Base-by-base conservation (phyloP, 768 basidiomycete genomes). In the Collybiopsis confluens region DNA sequence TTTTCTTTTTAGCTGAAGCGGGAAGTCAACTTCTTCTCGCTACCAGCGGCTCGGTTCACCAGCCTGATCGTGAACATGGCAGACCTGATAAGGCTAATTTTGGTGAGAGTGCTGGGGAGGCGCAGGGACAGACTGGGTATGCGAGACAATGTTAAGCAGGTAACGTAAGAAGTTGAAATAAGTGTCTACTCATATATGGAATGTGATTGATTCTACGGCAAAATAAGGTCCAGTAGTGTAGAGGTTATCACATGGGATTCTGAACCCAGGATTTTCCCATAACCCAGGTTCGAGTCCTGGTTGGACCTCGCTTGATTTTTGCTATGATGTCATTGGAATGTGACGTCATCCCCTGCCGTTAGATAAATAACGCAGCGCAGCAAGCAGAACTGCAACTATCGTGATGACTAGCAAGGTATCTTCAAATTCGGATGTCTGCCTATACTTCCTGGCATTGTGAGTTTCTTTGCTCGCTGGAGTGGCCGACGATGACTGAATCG, bases 51-150 rank as follows among this genome's bases (percentile, higher is more conserved):
- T 23, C 30, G 21, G 35, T 45, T 13, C 62, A 69, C 54, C 70
- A 73, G 30, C 72, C 73, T 3, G 75, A 75, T 45, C 63, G 70
- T 50, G 68, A 70, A 5, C 70, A 73, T 45, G 74, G 65, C 27
- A 67, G 74, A n/a, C 75, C 75, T 3, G 65, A 70, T 15, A 69
- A 68, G 49, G 59, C 56, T 7, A 77, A 77, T 49, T 75, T 77
- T 54, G 70, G 69, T 4, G 65, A 68, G 47, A 45, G 18, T 30
- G 70, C 56, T 8, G 57, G 60, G 6, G 41, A 56, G 3, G 60
- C 61, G 37, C 60, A 41, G n/a, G 59, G 46, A 6, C 50, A 59
- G 37, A 64, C 61, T 23, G 70, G 70, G 15, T 76, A 69, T 48
- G 67, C 75, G 6, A 63, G 74, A 36, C 74, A 73, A 53, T 76